Base-by-base conservation (phyloP, 2,329 filamentous ascomycete species). In the Parastagonospora nodorum region DNA sequence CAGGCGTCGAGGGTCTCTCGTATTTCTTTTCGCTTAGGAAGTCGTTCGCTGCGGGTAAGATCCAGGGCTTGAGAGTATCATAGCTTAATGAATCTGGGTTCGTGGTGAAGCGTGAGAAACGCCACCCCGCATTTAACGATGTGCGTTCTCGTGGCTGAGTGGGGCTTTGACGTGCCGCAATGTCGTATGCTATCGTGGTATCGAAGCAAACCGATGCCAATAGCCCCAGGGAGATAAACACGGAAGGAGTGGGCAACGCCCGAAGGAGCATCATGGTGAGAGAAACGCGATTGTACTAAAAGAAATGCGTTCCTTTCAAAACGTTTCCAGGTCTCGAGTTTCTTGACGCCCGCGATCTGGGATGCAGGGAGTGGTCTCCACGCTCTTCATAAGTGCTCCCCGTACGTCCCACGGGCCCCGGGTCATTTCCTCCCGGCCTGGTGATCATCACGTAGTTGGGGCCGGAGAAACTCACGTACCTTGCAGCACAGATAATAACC, bases 1-100 rank as follows among this genome's bases (percentile, higher is more conserved):
- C 58, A 19, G 57, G 52, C 4, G 68, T 64, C 5, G 58, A 55
- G 3, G 75, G 75, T 1, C 67, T 60, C 16, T 71, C 42, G 49
- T 76, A 59, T 48, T 63, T 67, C 6, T 63, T 57, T 42, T 69
- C 68, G 2, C 40, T 61, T 39, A 78, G 74, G 58, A 76, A 78
- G 35, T 74, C 61, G 55, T 78, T 78, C 2, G 64, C 75, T 2
- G 67, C 71, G 12, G 75, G 75, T 8, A 78, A 63, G 8, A 78
- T 76, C 75, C 75, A 78, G 12, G 66, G 60, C 55, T 77, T 78
- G 10, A 78, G 60, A 1, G 61, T 57, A 43, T 69, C 63, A 40
- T 75, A 74, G n/a, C 59, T 62, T 2, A 78, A 40, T 2, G 59
- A 58, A 51, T 78, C 76, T 0, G 74, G 67, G 47, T 74, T 76